Base-by-base conservation (phyloP, 1,284 basidiomycete genomes). In the Melampsora americana region DNA sequence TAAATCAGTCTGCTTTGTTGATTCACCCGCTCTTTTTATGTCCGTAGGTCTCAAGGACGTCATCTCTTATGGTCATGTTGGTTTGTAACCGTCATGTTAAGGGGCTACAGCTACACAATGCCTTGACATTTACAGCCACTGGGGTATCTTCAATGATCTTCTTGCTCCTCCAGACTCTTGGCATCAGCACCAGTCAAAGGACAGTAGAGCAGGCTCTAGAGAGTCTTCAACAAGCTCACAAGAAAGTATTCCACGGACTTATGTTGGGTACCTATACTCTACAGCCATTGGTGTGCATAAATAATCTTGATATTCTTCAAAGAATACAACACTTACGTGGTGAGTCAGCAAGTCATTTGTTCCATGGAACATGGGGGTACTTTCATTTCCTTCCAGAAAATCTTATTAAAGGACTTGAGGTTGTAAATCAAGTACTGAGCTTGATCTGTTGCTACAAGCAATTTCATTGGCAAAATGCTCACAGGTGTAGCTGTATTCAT, bases 281-380 rank as follows among this genome's bases (percentile, higher is more conserved):
- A 26, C 5, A 23, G 11, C 69, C 60, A 28, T 64, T 42, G n/a
- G 44, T 71, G 11, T 71, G 69, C 26, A 71, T 71, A n/a, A 30
- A 71, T 60, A 71, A 71, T 26, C 28, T 71, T 16, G 60, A 71
- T 71, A 62, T 71, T 12, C 60, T 62, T 20, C 56, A 71, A 53
- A 39, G 32, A 35, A 39, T 48, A 11, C 69, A 71, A 4, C 39
- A 35, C 0, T 59, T 48, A 26, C 28, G 42, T 3, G 28, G 62
- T 26, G 28, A 44, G 23, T 44, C 28, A 2, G 4, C n/a, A 30
- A 70, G 26, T 26, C 39, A 35, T 14, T n/a, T 70, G 26, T 70
- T 70, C n/a, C 56, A 62, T 46, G 59, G 59, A 0, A 70, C 69
- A 20, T 70, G 69, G 69, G 69, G 69, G 2, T 64, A 61, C 42